phyloP scores from a whole-genome alignment of 2,329 filamentous ascomycete genomes.

The Aspergillus pseudoviridinutans region DNA sequence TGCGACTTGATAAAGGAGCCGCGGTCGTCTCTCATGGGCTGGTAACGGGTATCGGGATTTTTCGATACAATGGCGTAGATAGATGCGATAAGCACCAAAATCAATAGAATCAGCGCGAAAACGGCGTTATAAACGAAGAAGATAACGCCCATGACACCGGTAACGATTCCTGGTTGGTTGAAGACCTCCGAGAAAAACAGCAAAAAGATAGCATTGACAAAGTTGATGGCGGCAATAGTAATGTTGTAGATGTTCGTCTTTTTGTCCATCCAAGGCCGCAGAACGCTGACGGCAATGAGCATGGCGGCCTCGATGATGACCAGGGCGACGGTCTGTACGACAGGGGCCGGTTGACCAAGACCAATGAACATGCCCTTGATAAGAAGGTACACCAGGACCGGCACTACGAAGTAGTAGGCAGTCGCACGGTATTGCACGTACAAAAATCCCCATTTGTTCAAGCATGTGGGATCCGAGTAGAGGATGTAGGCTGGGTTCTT shows the following conservation, averaged over 20 bases:
- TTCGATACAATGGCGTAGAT: slow-evolving; percentile 80
- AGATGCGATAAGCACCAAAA: slow-evolving; percentile 76
- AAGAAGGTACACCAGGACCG: slow-evolving; percentile 71
- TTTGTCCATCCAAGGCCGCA: slow-evolving; percentile 98
- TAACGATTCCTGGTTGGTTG: slow-evolving; percentile 75
- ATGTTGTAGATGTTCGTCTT: slow-evolving; percentile 97
- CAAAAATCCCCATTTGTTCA: slow-evolving; percentile 98
- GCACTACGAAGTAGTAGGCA: slow-evolving; percentile 91
- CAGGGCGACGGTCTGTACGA: slow-evolving; percentile 75
- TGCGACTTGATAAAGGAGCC: slow-evolving; percentile 98
- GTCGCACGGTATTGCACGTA: slow-evolving; percentile 96
- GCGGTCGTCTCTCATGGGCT: slow-evolving; percentile 93
- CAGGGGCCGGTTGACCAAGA: slow-evolving; percentile 66
- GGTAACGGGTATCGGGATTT: slow-evolving; percentile 91
- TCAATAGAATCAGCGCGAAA: slow-evolving; percentile 75
- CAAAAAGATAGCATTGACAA: slow-evolving; percentile 83
- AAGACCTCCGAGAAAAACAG: slow-evolving; percentile 86
- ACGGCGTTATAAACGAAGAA: slow-evolving; percentile 85
- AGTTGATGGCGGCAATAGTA: slow-evolving; percentile 83
- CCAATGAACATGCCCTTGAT: slow-evolving; percentile 87
- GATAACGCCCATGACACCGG: slow-evolving; percentile 81
- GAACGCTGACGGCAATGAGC: slow-evolving; percentile 71
- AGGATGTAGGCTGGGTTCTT: slow-evolving; percentile 96
- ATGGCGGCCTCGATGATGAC: slow-evolving; percentile 77
- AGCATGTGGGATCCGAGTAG: slow-evolving; percentile 86